Percentiles rank a stretch among this genome's conserved stretches.
phyloP scores from a whole-genome alignment of 768 basidiomycete genomes.

The Russula lepida region DNA sequence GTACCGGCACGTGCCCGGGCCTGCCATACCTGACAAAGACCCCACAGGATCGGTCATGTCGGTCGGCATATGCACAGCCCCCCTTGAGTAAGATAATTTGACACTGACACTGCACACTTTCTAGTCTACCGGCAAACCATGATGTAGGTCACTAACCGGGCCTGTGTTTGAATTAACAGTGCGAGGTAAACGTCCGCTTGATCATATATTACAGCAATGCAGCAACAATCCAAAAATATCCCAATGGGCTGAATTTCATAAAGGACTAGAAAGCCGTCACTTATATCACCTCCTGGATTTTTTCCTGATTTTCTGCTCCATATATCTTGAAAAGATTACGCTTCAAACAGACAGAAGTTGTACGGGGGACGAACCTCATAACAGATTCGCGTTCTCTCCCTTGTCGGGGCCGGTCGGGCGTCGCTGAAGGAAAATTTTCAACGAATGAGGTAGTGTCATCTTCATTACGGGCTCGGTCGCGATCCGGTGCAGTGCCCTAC shows the following conservation, averaged over 20 bases:
- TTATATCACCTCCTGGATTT: constrained; percentile 44
- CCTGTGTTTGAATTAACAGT: too few species aligned
- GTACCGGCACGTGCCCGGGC: too few species aligned
- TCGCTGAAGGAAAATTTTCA: constrained; percentile 38
- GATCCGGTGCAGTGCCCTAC: neutral
- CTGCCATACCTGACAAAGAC: too few species aligned
- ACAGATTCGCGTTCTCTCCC: constrained; percentile 41
- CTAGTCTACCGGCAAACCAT: neutral
- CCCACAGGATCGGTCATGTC: too few species aligned
- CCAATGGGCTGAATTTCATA: neutral
- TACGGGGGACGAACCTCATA: constrained; percentile 34
- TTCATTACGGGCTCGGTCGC: neutral
- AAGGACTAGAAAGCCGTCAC: constrained; percentile 27
- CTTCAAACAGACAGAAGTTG: neutral
- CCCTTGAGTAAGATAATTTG: too few species aligned
- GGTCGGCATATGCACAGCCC: too few species aligned
- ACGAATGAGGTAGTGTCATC: constrained; percentile 33
- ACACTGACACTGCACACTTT: too few species aligned
- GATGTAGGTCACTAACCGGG: neutral
- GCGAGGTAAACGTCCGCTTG: neutral
- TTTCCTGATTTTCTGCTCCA: constrained; percentile 44
- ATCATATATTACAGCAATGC: constrained; percentile 1
- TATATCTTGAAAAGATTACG: constrained; percentile 34
- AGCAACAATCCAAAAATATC: neutral
- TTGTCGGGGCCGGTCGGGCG: constrained; percentile 32